Evolutionary conservation across 129 eudicot species (phyloP).

Genomic region (Helichrysum umbraculigerum): DNA sequence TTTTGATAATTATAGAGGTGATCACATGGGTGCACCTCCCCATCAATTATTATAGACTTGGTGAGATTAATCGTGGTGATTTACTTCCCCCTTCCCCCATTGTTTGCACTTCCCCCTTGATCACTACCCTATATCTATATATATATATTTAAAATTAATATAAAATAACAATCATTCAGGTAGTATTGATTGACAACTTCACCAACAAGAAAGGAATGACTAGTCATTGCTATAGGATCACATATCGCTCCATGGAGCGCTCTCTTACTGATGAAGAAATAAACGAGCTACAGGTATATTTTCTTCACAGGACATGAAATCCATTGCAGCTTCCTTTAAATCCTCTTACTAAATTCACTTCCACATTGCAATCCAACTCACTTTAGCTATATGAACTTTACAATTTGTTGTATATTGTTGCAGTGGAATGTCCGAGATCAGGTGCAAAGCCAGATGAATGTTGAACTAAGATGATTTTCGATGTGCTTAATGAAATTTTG

Average conservation of each 20-base stretch:
- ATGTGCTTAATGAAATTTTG: slow-evolving; percentile 1
- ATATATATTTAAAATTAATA: too few species aligned
- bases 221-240: slow-evolving; percentile 84
- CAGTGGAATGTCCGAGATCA: slow-evolving; percentile 86
- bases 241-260: slow-evolving; percentile 93
- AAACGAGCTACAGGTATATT: slow-evolving; percentile 75
- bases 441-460: slow-evolving; percentile 70
- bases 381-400: background rate
- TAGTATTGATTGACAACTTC: slow-evolving; percentile 72
- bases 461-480: slow-evolving; percentile 64
- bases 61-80: too few species aligned
- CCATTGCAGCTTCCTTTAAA: background rate
- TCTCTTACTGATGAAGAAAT: slow-evolving; percentile 88
- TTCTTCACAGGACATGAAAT: background rate
- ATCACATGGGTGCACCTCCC: too few species aligned
- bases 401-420: slow-evolving; percentile 14
- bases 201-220: slow-evolving; percentile 98
- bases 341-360: background rate
- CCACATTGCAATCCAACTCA: too few species aligned
- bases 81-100: too few species aligned
- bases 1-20: too few species aligned
- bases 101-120: too few species aligned
- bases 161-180: slow-evolving; percentile 35
- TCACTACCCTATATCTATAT: too few species aligned
- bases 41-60: too few species aligned